phyloP scores from a whole-genome alignment of 129 eudicot species.

The Pittosporum tobira region DNA sequence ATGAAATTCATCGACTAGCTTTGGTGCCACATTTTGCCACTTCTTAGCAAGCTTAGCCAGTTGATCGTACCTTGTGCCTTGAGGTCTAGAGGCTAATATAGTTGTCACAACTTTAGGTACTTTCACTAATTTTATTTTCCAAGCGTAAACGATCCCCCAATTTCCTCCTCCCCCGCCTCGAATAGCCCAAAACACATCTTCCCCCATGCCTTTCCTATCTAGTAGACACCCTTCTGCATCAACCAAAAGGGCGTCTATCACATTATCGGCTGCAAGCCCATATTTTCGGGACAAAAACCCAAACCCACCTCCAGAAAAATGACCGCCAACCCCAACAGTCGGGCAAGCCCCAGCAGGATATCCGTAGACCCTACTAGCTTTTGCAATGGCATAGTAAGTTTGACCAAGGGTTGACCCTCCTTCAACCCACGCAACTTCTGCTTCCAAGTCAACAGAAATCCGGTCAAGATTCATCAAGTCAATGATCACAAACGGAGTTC shows the following conservation, averaged over 20 bases:
- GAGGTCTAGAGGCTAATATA: slow-evolving; percentile 36
- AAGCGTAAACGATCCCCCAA: slow-evolving; percentile 56
- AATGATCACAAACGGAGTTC: slow-evolving; percentile 41
- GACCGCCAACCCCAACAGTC: slow-evolving; percentile 69
- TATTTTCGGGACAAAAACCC: slow-evolving; percentile 62
- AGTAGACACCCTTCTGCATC: slow-evolving; percentile 42
- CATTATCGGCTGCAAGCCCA: slow-evolving; percentile 80
- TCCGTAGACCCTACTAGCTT: slow-evolving; percentile 38
- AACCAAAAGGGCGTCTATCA: slow-evolving; percentile 48
- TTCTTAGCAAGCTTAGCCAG: slow-evolving; percentile 38
- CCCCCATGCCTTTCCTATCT: slow-evolving; percentile 33
- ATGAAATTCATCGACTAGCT: slow-evolving; percentile 33
- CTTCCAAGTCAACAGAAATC: slow-evolving; percentile 37
- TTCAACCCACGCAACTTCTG: slow-evolving; percentile 61
- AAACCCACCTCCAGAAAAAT: slow-evolving; percentile 66
- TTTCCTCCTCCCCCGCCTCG: slow-evolving; percentile 74
- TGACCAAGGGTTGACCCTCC: slow-evolving; percentile 75
- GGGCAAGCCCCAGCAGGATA: slow-evolving; percentile 74
- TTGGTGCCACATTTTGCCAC: slow-evolving; percentile 61
- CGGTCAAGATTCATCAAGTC: slow-evolving; percentile 46
- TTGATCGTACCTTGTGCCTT: slow-evolving; percentile 28
- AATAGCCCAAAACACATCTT: slow-evolving; percentile 80
- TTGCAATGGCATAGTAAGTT: slow-evolving; percentile 40
- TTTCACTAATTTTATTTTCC: slow-evolving; percentile 36
- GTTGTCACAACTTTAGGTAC: slow-evolving; percentile 49